Conservation (phyloP, 2,329 filamentous ascomycete species). For the Botrytis squamosa region DNA sequence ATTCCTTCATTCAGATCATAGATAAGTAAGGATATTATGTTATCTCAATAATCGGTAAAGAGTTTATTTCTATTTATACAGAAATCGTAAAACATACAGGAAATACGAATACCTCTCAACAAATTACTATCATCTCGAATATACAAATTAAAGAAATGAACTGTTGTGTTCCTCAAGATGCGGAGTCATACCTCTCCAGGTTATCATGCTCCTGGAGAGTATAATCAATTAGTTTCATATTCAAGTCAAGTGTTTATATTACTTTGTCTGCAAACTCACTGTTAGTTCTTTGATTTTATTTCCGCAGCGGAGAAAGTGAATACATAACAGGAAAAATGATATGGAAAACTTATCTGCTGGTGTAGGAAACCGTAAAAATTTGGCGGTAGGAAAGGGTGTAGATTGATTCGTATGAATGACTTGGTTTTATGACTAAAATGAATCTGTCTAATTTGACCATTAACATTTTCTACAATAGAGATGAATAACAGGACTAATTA, state of each 20-base stretch:
- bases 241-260: fast-evolving
- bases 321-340: fast-evolving
- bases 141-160: not conserved
- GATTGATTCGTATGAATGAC: not conserved
- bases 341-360: not conserved
- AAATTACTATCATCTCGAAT: not conserved
- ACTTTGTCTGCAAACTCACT: not conserved
- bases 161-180: not conserved
- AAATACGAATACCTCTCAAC: fast-evolving
- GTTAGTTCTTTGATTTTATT: not conserved
- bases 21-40: no score
- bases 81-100: fast-evolving
- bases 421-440: no score
- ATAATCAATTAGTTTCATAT: not conserved
- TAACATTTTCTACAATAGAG: fast-evolving
- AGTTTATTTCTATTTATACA: no score
- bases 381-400: not conserved
- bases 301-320: not conserved
- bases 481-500: not conserved
- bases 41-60: no score
- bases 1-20: no score
- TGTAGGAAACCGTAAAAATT: not conserved
- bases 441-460: fast-evolving
- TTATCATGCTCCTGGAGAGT: not conserved
- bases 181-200: not conserved